Evolutionary conservation across 164 flowering plant species (phyloP).

Genomic region (Stephania cephalantha): DNA sequence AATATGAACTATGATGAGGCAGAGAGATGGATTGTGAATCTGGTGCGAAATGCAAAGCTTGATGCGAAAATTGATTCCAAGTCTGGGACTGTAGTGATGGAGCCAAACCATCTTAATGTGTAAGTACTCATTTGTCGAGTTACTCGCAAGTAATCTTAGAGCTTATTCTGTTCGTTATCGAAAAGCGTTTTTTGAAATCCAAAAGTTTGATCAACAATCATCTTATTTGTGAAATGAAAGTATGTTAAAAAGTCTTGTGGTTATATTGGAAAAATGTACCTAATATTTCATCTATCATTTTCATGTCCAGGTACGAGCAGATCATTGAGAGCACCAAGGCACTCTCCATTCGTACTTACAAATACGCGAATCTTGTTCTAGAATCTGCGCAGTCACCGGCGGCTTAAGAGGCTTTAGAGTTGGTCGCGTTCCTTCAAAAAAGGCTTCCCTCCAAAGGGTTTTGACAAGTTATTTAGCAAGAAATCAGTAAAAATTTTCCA

Average conservation of each 20-base stretch:
- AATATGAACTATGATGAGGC: conserved; percentile 88
- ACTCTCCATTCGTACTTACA: conserved; percentile 70
- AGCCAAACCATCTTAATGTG: conserved; percentile 76
- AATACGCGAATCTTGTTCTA: conserved; percentile 58
- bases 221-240: no score
- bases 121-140: conserved; percentile 29
- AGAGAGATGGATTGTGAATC: conserved; percentile 97
- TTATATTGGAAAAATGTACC: background rate
- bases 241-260: background rate
- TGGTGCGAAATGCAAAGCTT: conserved; percentile 77
- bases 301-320: conserved; percentile 68
- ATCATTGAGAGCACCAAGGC: conserved; percentile 85
- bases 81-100: conserved; percentile 82
- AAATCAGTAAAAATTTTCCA: background rate
- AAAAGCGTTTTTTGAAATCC: no score
- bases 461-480: background rate
- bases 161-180: no score
- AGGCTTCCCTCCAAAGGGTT: background rate
- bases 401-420: conserved; percentile 32
- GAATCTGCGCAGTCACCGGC: conserved; percentile 54
- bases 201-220: no score
- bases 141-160: no score
- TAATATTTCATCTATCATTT: background rate
- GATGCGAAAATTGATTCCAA: conserved; percentile 87
- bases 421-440: background rate